Base-by-base conservation (phyloP, 2,329 filamentous ascomycete genomes). In the Aureobasidium mangrovei region DNA sequence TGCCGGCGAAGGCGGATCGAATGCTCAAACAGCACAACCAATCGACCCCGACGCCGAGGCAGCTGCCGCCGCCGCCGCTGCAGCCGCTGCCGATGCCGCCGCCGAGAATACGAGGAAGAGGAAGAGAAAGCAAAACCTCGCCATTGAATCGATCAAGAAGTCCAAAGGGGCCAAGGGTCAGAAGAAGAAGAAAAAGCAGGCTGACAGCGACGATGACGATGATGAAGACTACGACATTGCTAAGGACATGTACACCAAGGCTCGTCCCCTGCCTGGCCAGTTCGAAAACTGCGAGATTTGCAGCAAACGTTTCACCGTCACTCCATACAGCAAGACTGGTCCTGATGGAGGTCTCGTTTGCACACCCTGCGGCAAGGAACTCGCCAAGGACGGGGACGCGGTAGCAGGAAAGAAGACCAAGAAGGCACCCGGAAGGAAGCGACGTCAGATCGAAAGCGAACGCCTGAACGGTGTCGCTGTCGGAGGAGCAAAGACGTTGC, bases 261-360 rank as follows among this genome's bases (percentile, higher is more conserved):
- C 70, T 10, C 74, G 74, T 32, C 83, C 84, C 1, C 67, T 84
- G n/a, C 87, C 89, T 1, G 90, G 88, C 2, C 91, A 97, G 68
- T 81, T 91, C 64, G 89, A 87, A 59, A 91, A 95, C 60, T 97
- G 91, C 66, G 89, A 87, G 58, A 72, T 84, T 3, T 97, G 91
- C 68, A 77, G 79, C 41, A 95, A 93, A 67, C 83, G 90, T 36
- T 97, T 97, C 65, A 95, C 89, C 0, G 91, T 97, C 42, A 96
- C 91, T 0, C 80, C 88, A 0, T 96, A 96, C 71, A 90, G 86
- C 58, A 85, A 89, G 60, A 80, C 84, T 29, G 89, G 87, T 0
- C 86, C 88, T 0, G 77, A 85, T n/a, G 91, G 91, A 3, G 89
- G 89, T 12, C 74, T 97, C n/a, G 75, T 96, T 1, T 97, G 91